A percentile compares a stretch with the other conserved stretches of the same genome.
These are phyloP conservation scores for Pterocarpus santalinus DNA, from an alignment of 306 rosid genomes.

Conservation along the genomic window DNA sequence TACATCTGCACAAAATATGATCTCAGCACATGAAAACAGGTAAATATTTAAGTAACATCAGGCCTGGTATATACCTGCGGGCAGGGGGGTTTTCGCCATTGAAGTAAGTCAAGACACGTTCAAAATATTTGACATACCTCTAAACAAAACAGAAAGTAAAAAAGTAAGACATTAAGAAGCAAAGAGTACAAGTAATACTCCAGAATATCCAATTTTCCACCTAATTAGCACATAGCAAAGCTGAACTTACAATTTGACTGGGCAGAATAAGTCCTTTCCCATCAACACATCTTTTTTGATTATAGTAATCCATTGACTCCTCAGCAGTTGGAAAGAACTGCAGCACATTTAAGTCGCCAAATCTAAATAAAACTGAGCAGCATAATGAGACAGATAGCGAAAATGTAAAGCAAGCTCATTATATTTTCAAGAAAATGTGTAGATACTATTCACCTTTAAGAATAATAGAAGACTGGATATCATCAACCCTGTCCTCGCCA, in stretches of 20 bases:
- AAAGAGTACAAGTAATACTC: conserved; percentile 8
- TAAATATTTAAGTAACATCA: conserved; percentile 26
- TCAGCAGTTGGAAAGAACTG: conserved; percentile 99
- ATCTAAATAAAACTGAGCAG: conserved; percentile 32
- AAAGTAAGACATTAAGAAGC: conserved; percentile 27
- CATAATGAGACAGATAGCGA: conserved; percentile 9
- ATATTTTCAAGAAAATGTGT: conserved; percentile 29
- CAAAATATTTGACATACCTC: conserved; percentile 97
- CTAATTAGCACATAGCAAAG: conserved; percentile 40
- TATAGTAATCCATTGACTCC: conserved; percentile 97
- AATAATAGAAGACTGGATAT: conserved; percentile 94
- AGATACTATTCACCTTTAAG: conserved; percentile 70
- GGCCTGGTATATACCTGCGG: conserved; percentile 71
- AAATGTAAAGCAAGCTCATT: conserved; percentile 36
- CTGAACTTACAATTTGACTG: conserved; percentile 92
- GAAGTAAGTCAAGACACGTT: conserved; percentile 87
- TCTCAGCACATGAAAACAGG: conserved; percentile 41
- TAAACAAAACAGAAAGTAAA: conserved; percentile 45
- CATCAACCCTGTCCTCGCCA: conserved; percentile 99
- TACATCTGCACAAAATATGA: conserved; percentile 70
- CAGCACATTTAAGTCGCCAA: conserved; percentile 39
- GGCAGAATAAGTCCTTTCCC: conserved; percentile 96
- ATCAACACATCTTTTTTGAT: conserved; percentile 93
- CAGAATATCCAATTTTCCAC: conserved; percentile 31
- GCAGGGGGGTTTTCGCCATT: conserved; percentile 91